Evolutionary conservation across 2,329 filamentous ascomycete species (phyloP).

Genomic region (Cercospora zeae-maydis): DNA sequence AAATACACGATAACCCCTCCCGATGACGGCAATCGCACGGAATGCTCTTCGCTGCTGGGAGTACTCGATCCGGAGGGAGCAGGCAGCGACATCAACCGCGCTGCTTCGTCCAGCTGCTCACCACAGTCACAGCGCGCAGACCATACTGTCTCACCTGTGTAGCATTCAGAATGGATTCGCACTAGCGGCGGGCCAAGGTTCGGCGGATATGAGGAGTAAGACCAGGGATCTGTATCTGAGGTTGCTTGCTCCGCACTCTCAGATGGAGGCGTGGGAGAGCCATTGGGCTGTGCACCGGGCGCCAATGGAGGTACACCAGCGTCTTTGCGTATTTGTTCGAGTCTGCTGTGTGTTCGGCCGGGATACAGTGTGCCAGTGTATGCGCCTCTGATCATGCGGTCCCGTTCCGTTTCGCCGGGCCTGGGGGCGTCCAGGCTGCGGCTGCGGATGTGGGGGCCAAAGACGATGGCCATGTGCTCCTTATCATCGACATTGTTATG

Average conservation of each 20-base stretch:
- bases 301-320: conserved; percentile 33
- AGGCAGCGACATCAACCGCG: conserved; percentile 70
- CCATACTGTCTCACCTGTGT: conserved; percentile 98
- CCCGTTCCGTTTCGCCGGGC: conserved; percentile 77
- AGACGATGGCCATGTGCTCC: conserved; percentile 95
- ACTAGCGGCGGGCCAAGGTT: conserved; percentile 65
- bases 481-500: conserved; percentile 90
- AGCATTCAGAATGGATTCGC: conserved; percentile 95
- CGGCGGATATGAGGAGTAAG: conserved; percentile 28
- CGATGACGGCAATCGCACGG: conserved; percentile 44
- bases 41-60: conserved; percentile 21
- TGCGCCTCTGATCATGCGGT: conserved; percentile 89
- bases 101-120: conserved; percentile 95
- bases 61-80: conserved; percentile 30
- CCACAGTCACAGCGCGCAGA: conserved; percentile 96
- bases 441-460: conserved; percentile 78
- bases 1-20: conserved; percentile 95
- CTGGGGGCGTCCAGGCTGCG: conserved; percentile 65
- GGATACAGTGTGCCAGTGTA: conserved; percentile 86
- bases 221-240: conserved; percentile 15
- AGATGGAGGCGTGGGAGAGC: conserved; percentile 9
- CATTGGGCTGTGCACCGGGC: conserved; percentile 24
- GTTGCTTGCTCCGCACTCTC: conserved; percentile 1
- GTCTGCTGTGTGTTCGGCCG: conserved; percentile 71
- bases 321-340: conserved; percentile 50